Conservation (phyloP, 2,329 filamentous ascomycete species). For the Aspergillus puulaauensis region DNA sequence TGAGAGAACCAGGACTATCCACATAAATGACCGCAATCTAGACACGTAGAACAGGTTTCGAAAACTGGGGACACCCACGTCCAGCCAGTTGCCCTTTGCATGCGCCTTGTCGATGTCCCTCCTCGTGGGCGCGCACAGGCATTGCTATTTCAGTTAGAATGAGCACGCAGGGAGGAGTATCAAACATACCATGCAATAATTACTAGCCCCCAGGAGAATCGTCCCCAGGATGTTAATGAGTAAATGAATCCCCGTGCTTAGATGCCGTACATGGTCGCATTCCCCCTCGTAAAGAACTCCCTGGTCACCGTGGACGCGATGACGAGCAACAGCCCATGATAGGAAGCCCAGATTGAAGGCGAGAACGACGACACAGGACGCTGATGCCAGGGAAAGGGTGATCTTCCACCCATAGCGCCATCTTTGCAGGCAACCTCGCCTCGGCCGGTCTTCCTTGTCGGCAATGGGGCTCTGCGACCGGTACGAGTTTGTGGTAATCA, state of each 20-base stretch:
- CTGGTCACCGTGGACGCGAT: background rate
- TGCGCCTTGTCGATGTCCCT: constrained; percentile 53
- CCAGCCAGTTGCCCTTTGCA: constrained; percentile 39
- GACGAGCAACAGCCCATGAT: background rate
- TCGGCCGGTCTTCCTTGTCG: background rate
- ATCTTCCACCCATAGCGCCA: background rate
- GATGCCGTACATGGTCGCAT: constrained; percentile 7
- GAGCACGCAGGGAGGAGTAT: no score
- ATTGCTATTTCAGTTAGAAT: constrained; percentile 34
- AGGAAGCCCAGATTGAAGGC: background rate
- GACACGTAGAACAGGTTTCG: constrained; percentile 23
- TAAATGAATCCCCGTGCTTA: constrained; percentile 39
- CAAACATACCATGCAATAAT: constrained; percentile 44
- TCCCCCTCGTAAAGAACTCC: constrained; percentile 11
- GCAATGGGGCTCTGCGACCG: no score
- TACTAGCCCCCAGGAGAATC: constrained; percentile 47
- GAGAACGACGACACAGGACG: background rate
- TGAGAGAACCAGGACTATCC: constrained; percentile 13
- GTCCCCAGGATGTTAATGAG: constrained; percentile 51
- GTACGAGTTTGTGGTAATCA: no score
- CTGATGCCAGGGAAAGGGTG: background rate
- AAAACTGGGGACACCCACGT: constrained; percentile 44
- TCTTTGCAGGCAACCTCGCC: background rate
- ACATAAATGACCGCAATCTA: constrained; percentile 32
- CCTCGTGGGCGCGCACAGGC: constrained; percentile 52